phyloP scores from a whole-genome alignment of 768 basidiomycete genomes.

The Dictyophora rubrovolvata region DNA sequence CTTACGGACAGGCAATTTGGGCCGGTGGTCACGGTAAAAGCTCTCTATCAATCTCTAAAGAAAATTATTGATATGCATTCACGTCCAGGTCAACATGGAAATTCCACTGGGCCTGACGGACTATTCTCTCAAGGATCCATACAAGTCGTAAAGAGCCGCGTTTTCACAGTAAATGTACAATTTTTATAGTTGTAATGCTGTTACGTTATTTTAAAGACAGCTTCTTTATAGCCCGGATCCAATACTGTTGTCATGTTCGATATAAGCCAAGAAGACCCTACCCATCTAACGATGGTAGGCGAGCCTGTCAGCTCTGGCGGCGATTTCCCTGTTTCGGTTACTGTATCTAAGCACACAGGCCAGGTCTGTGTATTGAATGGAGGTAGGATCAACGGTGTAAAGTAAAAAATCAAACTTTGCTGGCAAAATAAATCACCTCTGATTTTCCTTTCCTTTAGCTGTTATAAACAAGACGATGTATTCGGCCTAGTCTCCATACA shows the following conservation, averaged over 20 bases:
- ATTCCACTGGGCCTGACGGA: background rate
- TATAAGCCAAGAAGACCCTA: slow-evolving; percentile 19
- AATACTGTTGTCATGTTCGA: slow-evolving; percentile 29
- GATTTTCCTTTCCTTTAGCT: slow-evolving; percentile 21
- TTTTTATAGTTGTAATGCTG: background rate
- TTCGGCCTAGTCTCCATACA: slow-evolving; percentile 29
- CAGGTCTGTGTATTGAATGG: slow-evolving; percentile 33
- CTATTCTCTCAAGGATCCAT: background rate
- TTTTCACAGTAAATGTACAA: background rate
- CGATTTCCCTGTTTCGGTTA: slow-evolving; percentile 22
- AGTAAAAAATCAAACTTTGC: slow-evolving; percentile 15
- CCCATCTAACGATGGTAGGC: slow-evolving; percentile 15
- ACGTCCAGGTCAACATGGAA: background rate
- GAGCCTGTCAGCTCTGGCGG: slow-evolving; percentile 15
- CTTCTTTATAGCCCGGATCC: slow-evolving; percentile 11
- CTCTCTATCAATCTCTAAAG: background rate
- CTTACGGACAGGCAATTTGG: background rate
- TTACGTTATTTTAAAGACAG: background rate
- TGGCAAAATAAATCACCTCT: background rate
- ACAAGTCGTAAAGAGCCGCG: background rate
- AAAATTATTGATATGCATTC: background rate
- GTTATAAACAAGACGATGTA: slow-evolving; percentile 33
- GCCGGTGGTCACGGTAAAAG: background rate
- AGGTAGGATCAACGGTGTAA: slow-evolving; percentile 34
- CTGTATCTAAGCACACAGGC: slow-evolving; percentile 25